Evolutionary conservation across 768 basidiomycete species (phyloP), one percentile per base, ranked within the genome.

Genomic region (Ramaria sp.): DNA sequence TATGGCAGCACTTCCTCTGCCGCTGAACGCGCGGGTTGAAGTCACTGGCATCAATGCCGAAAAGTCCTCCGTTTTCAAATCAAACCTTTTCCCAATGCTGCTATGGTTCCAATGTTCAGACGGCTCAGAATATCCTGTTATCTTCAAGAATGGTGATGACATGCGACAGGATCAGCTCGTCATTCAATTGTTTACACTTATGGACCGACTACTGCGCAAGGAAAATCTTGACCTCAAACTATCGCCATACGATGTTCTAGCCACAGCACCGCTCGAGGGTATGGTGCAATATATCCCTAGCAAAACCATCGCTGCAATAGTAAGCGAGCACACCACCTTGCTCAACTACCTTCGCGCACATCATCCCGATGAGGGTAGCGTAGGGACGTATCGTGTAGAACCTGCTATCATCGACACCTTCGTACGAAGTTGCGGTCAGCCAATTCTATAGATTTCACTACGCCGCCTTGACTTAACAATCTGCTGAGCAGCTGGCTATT

Each of bases 71-170:
- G 87, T 98, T 37, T 98, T 99, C 80, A 99, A 98, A 68, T 96
- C 93, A 46, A 97, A 94, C 66, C 83, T 97, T 54, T 91, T 84
- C 64, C 96, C 96, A 0, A 77, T 99, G 53, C 76, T 95, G 19
- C 75, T 99, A 17, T 91, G 88, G 69, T 95, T 98, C 70, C 85
- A 90, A 63, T 88, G 88, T 62, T 75, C 82, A 10, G 87, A 91
- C 57, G 85, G 88, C 10, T 78, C 82, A 15, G 89, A 93, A 66
- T 98, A 88, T 69, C 89, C 94, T 0, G 80, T 97, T 52, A 98
- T 99, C 59, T 97, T 98, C 78, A 99, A 98, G 71, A 94, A 97
- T 63, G 96, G 96, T 13, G 96, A 98, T 66, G 96, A 99, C 66
- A 86, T 98, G 78, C 84, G 96, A 20, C 96, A 99, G 69, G 96